Conservation (phyloP, 2,329 filamentous ascomycete genomes). For the Karstenula rhodostoma region DNA sequence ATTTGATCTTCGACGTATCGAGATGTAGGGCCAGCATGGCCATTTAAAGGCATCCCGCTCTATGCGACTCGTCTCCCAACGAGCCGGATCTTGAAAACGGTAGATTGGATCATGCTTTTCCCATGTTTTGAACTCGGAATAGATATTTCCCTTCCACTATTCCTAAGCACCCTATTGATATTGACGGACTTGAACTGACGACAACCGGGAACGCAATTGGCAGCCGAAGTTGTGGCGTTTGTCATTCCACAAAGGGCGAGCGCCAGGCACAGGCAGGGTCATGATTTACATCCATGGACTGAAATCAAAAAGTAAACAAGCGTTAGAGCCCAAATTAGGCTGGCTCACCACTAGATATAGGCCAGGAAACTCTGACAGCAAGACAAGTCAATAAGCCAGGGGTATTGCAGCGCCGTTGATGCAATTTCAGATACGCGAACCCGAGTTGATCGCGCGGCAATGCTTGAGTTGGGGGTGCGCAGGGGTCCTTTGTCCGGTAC, state of each 20-base stretch:
- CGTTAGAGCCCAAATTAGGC: neutral
- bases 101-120: neutral
- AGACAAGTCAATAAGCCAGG: neutral
- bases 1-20: neutral
- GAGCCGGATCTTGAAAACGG: neutral
- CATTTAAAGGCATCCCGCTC: neutral
- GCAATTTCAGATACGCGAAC: conserved; percentile 1
- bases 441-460: neutral
- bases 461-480: neutral
- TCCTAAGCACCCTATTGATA: neutral
- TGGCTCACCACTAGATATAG: neutral
- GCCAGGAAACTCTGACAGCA: neutral
- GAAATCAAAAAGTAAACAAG: conserved; percentile 1
- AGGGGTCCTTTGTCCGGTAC: too few relatives aligned
- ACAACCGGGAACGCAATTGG: neutral
- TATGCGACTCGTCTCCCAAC: neutral
- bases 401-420: neutral
- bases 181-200: neutral
- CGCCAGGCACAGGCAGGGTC: neutral
- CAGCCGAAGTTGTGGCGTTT: conserved; percentile 2
- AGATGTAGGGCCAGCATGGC: neutral
- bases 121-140: neutral
- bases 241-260: neutral
- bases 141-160: neutral
- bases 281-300: neutral